These are phyloP conservation scores for Paramecium pentaurelia DNA, from an alignment of 73 alveolate genomes.

Conservation along the genomic window DNA sequence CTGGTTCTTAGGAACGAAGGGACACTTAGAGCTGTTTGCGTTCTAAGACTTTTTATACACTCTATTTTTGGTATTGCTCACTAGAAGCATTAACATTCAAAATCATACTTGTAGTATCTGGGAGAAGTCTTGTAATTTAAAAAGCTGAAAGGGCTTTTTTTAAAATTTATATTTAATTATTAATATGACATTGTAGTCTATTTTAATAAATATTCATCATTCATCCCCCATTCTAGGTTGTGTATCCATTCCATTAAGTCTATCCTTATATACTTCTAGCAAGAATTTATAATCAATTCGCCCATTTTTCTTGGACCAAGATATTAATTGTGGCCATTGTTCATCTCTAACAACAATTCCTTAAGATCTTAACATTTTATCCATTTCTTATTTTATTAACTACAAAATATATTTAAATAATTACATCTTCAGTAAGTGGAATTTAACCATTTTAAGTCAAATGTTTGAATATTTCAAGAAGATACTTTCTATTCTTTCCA, in stretches of 20 bases:
- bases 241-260: constrained; percentile 61
- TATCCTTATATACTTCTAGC: constrained; percentile 77
- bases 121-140: not conserved
- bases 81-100: not conserved
- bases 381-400: constrained; percentile 38
- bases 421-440: constrained; percentile 63
- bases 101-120: not conserved
- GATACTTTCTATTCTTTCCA: constrained; percentile 77
- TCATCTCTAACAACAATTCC: constrained; percentile 63
- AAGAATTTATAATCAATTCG: constrained; percentile 71
- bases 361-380: constrained; percentile 49
- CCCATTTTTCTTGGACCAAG: constrained; percentile 70
- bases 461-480: constrained; percentile 65
- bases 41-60: not conserved
- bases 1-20: not conserved
- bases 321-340: constrained; percentile 62
- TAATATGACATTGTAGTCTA: not conserved
- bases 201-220: not conserved
- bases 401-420: not conserved
- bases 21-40: not conserved
- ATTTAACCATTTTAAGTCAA: constrained; percentile 55
- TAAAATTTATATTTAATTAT: not conserved
- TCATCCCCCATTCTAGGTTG: constrained; percentile 50
- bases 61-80: not conserved
- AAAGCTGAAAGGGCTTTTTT: constrained; percentile 49